phyloP scores from a whole-genome alignment of 2,329 filamentous ascomycete species.

The Monascus ruber region DNA sequence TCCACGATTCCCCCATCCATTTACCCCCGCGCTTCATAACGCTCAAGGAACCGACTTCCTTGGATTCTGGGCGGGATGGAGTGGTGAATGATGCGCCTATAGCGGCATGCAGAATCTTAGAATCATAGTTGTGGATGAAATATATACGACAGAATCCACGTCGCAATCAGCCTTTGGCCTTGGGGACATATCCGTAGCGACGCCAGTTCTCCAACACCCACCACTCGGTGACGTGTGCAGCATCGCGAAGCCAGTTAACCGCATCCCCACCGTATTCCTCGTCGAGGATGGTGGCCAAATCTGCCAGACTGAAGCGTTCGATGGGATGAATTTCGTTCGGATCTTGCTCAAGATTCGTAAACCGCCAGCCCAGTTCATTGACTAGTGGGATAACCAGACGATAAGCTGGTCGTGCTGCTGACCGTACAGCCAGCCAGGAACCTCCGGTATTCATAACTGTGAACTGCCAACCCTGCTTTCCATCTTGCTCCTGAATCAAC shows the following conservation, averaged over 20 bases:
- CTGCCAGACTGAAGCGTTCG: slow-evolving; percentile 12
- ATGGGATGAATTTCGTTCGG: slow-evolving; percentile 14
- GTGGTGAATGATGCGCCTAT: no score
- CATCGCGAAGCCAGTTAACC: slow-evolving; percentile 14
- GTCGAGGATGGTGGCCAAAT: slow-evolving; percentile 10
- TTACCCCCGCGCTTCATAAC: no score
- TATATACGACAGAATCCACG: no score
- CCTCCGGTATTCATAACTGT: slow-evolving; percentile 26
- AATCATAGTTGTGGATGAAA: no score
- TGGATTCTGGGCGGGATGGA: no score
- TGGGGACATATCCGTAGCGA: slow-evolving; percentile 5
- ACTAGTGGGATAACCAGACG: slow-evolving; percentile 21
- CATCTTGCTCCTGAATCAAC: slow-evolving; percentile 10
- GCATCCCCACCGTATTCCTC: slow-evolving; percentile 9
- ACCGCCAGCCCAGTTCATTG: slow-evolving; percentile 22
- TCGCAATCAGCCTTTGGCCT: no score
- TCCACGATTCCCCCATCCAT: no score
- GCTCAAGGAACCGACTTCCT: no score
- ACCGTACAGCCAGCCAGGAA: slow-evolving; percentile 19
- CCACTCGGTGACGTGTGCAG: slow-evolving; percentile 17
- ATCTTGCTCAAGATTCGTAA: slow-evolving; percentile 16
- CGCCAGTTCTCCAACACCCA: slow-evolving; percentile 21
- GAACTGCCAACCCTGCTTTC: slow-evolving; percentile 20
- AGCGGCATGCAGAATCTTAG: no score
- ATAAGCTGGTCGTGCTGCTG: slow-evolving; percentile 15